These are phyloP conservation scores for Termitomyces eurrhizus DNA, from an alignment of 768 basidiomycete genomes.

Conservation along the genomic window DNA sequence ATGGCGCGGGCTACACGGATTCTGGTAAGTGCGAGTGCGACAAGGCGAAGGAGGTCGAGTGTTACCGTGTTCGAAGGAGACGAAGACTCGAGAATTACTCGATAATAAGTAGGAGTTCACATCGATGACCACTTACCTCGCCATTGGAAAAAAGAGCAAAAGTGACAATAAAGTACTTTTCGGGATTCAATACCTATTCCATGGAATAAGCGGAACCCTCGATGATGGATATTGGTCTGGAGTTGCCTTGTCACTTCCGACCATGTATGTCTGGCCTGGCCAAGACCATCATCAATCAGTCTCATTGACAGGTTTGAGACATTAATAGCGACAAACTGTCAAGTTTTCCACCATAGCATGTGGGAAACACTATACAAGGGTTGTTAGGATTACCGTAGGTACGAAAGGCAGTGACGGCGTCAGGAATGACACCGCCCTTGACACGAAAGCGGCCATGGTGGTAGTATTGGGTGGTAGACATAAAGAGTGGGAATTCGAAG, in stretches of 20 bases:
- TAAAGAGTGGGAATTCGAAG: background rate
- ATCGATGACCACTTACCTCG: slow-evolving; percentile 34
- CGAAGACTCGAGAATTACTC: slow-evolving; percentile 37
- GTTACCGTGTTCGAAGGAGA: slow-evolving; percentile 58
- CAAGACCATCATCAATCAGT: background rate
- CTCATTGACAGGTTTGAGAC: slow-evolving; percentile 8
- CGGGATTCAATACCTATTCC: slow-evolving; percentile 43
- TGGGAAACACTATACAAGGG: slow-evolving; percentile 56
- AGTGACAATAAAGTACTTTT: slow-evolving; percentile 50
- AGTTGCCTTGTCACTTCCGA: slow-evolving; percentile 46
- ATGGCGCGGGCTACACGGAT: slow-evolving; percentile 40
- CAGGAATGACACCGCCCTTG: slow-evolving; percentile 48
- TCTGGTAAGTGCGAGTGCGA: background rate
- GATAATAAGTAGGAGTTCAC: slow-evolving; percentile 2
- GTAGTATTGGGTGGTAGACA: slow-evolving; percentile 36
- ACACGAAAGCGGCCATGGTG: slow-evolving; percentile 53
- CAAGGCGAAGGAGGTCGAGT: background rate
- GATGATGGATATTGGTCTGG: background rate
- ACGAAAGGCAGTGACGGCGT: slow-evolving; percentile 55
- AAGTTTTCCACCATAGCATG: slow-evolving; percentile 51
- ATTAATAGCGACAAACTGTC: slow-evolving; percentile 33
- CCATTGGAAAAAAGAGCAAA: slow-evolving; percentile 57
- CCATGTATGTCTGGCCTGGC: slow-evolving; percentile 41
- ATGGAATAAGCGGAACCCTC: background rate
- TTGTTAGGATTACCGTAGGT: slow-evolving; percentile 49